Percentiles rank a stretch among this genome's conserved stretches.
These are phyloP conservation scores for Trichoderma brevicompactum DNA, from an alignment of 2,329 filamentous ascomycete genomes.

Conservation along the genomic window DNA sequence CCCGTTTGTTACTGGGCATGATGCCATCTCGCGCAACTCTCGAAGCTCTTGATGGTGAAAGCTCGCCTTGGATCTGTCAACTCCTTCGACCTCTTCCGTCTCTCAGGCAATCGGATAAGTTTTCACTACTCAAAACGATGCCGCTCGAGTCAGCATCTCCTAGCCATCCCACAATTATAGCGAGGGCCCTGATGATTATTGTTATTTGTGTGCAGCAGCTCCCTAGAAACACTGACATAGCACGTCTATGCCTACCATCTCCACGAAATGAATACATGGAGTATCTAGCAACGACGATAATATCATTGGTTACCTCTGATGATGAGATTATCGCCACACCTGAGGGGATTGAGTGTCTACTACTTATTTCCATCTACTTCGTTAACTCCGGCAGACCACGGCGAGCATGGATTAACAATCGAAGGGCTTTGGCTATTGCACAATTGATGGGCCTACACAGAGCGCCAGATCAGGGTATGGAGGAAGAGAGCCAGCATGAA, in stretches of 20 bases:
- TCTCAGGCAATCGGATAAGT: background rate
- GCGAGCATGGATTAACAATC: conserved; percentile 27
- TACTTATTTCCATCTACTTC: conserved; percentile 23
- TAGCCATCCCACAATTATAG: conserved; percentile 18
- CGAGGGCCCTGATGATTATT: conserved; percentile 21
- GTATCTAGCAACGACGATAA: background rate
- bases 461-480: background rate
- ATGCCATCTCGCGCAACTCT: conserved; percentile 16
- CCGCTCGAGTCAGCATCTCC: conserved; percentile 9
- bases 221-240: background rate
- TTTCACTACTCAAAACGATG: conserved; percentile 26
- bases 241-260: background rate
- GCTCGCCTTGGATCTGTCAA: conserved; percentile 26
- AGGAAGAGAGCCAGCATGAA: background rate
- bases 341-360: conserved; percentile 20
- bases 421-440: conserved; percentile 24
- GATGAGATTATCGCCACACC: conserved; percentile 23
- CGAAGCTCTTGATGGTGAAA: conserved; percentile 18
- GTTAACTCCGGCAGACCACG: conserved; percentile 24
- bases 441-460: conserved; percentile 22
- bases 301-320: conserved; percentile 13
- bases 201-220: conserved; percentile 26
- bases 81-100: conserved; percentile 24
- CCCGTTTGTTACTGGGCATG: background rate
- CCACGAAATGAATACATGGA: conserved; percentile 5